Evolutionary conservation across 306 rosid genomes (phyloP).

Genomic region (barrel medic (Medicago truncatula)): MtrunA17r5.0-ANR NC_053042.1:54456501-54457000

Average conservation of each 20-base stretch:
- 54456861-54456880: neutral
- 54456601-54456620: slow-evolving; percentile 90
- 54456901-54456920: no score
- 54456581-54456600: slow-evolving; percentile 79
- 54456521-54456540: slow-evolving; percentile 82
- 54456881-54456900: no score
- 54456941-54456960: no score
- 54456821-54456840: slow-evolving; percentile 16
- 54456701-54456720: neutral
- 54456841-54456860: neutral
- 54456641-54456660: slow-evolving; percentile 72
- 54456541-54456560: slow-evolving; percentile 86
- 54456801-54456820: slow-evolving; percentile 1
- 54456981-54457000: no score
- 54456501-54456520: slow-evolving; percentile 33
- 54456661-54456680: slow-evolving; percentile 8
- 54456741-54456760: neutral
- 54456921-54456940: no score
- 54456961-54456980: no score
- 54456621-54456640: slow-evolving; percentile 99
- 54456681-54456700: slow-evolving; percentile 4
- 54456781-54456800: neutral
- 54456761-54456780: neutral
- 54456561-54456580: slow-evolving; percentile 86
- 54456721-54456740: neutral